phyloP scores from a whole-genome alignment of 257 asterid species.

The Solanum bulbocastanum region DNA sequence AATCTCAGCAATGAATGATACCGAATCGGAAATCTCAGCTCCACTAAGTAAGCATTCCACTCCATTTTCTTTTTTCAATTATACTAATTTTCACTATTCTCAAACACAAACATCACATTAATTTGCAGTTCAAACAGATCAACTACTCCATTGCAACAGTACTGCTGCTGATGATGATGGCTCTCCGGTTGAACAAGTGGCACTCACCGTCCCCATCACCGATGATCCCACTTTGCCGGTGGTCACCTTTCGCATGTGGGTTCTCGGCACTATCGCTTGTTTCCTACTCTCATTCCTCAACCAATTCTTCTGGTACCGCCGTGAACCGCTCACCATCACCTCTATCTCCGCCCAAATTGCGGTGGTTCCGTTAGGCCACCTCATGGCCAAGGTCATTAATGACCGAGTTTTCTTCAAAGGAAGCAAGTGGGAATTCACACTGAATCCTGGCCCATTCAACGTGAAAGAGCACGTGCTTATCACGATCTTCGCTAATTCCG shows the following conservation, averaged over 20 bases:
- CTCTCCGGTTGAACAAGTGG: slow-evolving; percentile 71
- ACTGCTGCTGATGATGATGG: slow-evolving; percentile 15
- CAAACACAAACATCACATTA: neutral
- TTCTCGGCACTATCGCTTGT: slow-evolving; percentile 55
- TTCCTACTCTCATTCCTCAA: slow-evolving; percentile 74
- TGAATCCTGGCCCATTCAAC: slow-evolving; percentile 71
- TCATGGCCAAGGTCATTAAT: slow-evolving; percentile 51
- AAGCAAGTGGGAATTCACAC: slow-evolving; percentile 43
- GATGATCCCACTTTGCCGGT: slow-evolving; percentile 61
- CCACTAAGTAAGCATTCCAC: slow-evolving; percentile 14
- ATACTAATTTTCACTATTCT: neutral
- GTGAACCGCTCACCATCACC: slow-evolving; percentile 72
- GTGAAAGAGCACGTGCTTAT: slow-evolving; percentile 86
- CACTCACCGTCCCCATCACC: slow-evolving; percentile 66
- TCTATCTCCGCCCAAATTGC: slow-evolving; percentile 87
- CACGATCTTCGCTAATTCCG: slow-evolving; percentile 79
- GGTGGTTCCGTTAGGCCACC: slow-evolving; percentile 82
- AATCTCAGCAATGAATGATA: neutral
- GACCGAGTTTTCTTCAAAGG: slow-evolving; percentile 57
- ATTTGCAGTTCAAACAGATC: neutral
- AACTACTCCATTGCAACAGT: neutral
- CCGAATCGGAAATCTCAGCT: slow-evolving; percentile 13
- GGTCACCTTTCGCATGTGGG: slow-evolving; percentile 79
- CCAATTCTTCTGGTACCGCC: slow-evolving; percentile 88
- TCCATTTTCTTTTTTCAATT: neutral